Evolutionary conservation across 2,329 filamentous ascomycete species (phyloP), one percentile per base, ranked within the genome.

Genomic region (Fusarium drepaniforme): DNA sequence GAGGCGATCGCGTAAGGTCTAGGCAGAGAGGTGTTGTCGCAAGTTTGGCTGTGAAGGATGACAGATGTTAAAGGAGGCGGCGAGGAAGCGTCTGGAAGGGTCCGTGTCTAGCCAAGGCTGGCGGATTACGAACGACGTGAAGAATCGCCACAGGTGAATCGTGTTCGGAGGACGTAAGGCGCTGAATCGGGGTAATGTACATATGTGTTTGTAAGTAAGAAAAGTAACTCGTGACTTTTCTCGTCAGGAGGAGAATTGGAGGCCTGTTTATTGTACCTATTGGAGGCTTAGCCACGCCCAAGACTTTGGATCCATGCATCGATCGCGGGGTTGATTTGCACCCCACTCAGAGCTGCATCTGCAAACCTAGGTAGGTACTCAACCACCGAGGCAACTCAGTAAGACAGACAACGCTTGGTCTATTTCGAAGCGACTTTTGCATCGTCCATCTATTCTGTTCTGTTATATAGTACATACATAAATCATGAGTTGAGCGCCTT

Each of bases 51-150:
- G 61, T 13, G 49, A 56, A 66, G 56, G 72, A 75, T 76, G 70
- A 75, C 71, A 69, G 78, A 74, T 76, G 70, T 69, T 69, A 66
- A 66, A 73, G 66, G 69, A 67, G 71, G 75, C 75, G 73, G 78
- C 75, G 72, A 77, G 71, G 81, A 82, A 82, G 59, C 76, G 76
- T 82, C 80, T 82, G 77, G 81, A 82, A 82, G 68, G 71, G 77
- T 78, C 81, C 66, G 71, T 71, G 76, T 77, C 69, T 77, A 70
- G 75, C 78, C 77, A 75, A 76, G 71, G 76, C 74, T 77, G 75
- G 76, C 77, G 67, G 61, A 67, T 58, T 63, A 70, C 60, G 44
- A 74, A 42, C 58, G 49, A 63, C 1, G 46, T 42, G 37, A 56
- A 42, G 60, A 51, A 63, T 60, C 66, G 67, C 44, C 33, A 66